These are phyloP conservation scores for Eutrema salsugineum DNA, from an alignment of 441 rosid genomes.

Conservation along the genomic window DNA sequence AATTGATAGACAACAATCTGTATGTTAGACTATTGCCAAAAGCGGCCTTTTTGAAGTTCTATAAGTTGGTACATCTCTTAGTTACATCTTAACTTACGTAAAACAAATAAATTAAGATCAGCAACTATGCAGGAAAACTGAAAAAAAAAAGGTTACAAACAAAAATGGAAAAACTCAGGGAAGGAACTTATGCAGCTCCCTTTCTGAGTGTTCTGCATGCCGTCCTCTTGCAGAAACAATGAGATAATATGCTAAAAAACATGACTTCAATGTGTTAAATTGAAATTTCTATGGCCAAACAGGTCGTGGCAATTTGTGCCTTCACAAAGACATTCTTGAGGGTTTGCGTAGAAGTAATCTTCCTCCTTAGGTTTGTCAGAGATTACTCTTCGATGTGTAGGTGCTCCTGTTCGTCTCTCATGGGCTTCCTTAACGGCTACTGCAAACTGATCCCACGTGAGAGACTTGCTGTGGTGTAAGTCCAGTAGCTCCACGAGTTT, in stretches of 20 bases:
- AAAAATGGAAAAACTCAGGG: constrained; percentile 22
- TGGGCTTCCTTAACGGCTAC: constrained; percentile 62
- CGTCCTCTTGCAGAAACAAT: constrained; percentile 19
- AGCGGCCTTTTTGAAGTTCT: constrained; percentile 23
- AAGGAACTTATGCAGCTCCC: constrained; percentile 26
- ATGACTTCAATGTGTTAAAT: constrained; percentile 18
- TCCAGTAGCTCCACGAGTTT: constrained; percentile 75
- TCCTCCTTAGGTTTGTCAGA: constrained; percentile 96
- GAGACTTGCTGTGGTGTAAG: constrained; percentile 73
- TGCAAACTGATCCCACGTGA: constrained; percentile 65
- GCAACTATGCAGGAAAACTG: constrained; percentile 21
- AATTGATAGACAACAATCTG: constrained; percentile 4
- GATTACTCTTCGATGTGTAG: constrained; percentile 53
- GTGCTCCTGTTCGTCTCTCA: constrained; percentile 81
- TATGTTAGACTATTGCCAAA: constrained; percentile 27
- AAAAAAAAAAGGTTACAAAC: constrained; percentile 40
- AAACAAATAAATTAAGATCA: constrained; percentile 35
- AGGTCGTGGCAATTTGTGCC: constrained; percentile 57
- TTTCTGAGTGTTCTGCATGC: constrained; percentile 10
- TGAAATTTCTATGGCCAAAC: constrained; percentile 38
- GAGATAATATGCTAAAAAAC: constrained; percentile 22
- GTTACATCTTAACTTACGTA: constrained; percentile 38
- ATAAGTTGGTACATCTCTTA: constrained; percentile 35
- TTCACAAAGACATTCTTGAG: constrained; percentile 91
- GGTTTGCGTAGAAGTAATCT: constrained; percentile 96